These are phyloP conservation scores for Hymenotorrendiella dingleyae DNA, from an alignment of 2,329 filamentous ascomycete species.

Conservation along the genomic window DNA sequence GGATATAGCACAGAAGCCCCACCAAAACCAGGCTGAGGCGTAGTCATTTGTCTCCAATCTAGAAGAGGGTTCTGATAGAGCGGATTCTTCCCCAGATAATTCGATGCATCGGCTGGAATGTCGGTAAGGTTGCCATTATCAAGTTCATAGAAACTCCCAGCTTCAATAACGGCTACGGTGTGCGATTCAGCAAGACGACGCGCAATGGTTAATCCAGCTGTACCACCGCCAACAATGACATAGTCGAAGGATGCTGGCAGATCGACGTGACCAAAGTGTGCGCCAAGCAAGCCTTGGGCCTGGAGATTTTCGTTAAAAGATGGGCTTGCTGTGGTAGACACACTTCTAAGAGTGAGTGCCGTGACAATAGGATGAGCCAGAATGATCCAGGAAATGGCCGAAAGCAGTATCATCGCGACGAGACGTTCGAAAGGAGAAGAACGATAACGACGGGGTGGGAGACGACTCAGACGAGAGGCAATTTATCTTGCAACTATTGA, in stretches of 20 bases:
- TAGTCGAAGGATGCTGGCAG: background rate
- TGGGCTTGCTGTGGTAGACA: too few species aligned
- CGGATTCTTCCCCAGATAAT: background rate
- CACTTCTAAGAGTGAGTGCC: too few species aligned
- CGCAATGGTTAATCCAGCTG: slow-evolving; percentile 12
- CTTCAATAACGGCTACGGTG: slow-evolving; percentile 16
- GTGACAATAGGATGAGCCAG: too few species aligned
- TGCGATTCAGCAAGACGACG: slow-evolving; percentile 9
- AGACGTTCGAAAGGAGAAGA: too few species aligned
- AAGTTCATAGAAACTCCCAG: slow-evolving; percentile 16
- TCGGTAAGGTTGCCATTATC: slow-evolving; percentile 9
- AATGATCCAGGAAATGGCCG: too few species aligned
- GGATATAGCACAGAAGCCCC: slow-evolving; percentile 18
- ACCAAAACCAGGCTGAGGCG: slow-evolving; percentile 13
- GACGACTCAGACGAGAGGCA: too few species aligned
- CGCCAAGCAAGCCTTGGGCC: too few species aligned
- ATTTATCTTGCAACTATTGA: too few species aligned
- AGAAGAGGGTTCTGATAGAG: slow-evolving; percentile 4
- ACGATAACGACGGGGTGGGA: too few species aligned
- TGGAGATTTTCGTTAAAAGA: too few species aligned
- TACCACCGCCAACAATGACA: slow-evolving; percentile 13
- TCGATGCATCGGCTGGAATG: background rate
- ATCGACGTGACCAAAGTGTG: too few species aligned
- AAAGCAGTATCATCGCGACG: too few species aligned
- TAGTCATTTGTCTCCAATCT: slow-evolving; percentile 13